Conservation (phyloP, 2,329 filamentous ascomycete genomes). For the Ascochyta koolunga region DNA sequence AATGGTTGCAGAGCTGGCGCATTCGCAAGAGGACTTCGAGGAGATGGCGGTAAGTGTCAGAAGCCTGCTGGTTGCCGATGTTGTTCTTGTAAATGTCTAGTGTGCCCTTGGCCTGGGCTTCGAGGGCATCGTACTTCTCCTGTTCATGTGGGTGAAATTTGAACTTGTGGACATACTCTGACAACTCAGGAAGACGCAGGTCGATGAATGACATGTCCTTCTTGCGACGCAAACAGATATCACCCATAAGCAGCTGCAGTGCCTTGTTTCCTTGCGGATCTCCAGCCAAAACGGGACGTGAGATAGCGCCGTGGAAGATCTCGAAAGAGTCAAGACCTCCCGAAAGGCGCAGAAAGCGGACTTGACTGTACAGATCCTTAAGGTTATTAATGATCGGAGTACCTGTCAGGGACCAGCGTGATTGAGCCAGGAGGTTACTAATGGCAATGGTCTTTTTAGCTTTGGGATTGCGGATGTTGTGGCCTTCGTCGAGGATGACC, state of each 20-base stretch:
- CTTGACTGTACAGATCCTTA: conserved; percentile 78
- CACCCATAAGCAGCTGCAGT: conserved; percentile 78
- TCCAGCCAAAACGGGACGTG: conserved; percentile 68
- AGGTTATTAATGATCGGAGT: conserved; percentile 82
- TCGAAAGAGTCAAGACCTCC: conserved; percentile 76
- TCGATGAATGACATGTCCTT: conserved; percentile 92
- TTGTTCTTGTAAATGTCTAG: conserved; percentile 64
- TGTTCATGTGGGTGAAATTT: conserved; percentile 75
- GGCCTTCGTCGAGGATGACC: conserved; percentile 56
- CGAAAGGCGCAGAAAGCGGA: conserved; percentile 76
- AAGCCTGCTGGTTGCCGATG: conserved; percentile 50
- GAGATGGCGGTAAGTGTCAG: conserved; percentile 69
- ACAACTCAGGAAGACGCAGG: conserved; percentile 75
- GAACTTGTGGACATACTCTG: conserved; percentile 78
- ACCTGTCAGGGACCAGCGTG: conserved; percentile 69
- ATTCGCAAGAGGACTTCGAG: conserved; percentile 83
- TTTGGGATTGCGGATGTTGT: conserved; percentile 77
- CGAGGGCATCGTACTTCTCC: conserved; percentile 76
- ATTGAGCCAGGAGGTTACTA: conserved; percentile 69
- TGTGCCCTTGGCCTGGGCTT: conserved; percentile 73
- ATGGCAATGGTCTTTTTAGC: conserved; percentile 75
- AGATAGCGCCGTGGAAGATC: conserved; percentile 75
- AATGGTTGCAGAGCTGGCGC: conserved; percentile 87
- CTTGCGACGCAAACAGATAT: conserved; percentile 78
- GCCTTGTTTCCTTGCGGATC: conserved; percentile 65